Conservation (phyloP, 139 green algal species). For the Closterium sp. region DNA sequence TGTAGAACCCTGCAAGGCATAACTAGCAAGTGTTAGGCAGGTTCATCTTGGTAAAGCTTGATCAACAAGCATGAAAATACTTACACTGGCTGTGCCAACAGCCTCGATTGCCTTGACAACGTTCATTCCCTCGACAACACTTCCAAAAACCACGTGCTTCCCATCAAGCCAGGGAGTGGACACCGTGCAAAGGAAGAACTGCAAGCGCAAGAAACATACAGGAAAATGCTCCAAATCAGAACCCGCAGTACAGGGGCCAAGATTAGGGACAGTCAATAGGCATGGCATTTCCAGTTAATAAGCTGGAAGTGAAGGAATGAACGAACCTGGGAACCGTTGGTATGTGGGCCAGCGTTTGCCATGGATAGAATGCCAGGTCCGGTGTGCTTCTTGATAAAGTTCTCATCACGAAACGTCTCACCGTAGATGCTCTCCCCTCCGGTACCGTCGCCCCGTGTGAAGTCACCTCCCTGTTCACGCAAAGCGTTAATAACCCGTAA, state of each 20-base stretch:
- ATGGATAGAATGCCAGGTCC: conserved; percentile 57
- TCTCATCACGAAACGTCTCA: conserved; percentile 64
- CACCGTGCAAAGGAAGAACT: conserved; percentile 64
- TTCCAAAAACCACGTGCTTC: conserved; percentile 91
- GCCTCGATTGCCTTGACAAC: conserved; percentile 88
- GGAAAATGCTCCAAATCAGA: too few species aligned
- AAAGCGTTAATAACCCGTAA: too few species aligned
- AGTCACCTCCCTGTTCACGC: conserved; percentile 57
- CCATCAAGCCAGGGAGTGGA: conserved; percentile 60
- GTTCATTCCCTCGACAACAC: conserved; percentile 92
- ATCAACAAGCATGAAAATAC: not conserved
- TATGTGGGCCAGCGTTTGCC: conserved; percentile 67
- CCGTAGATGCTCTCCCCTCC: conserved; percentile 63
- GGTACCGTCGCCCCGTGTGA: conserved; percentile 58
- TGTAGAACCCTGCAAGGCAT: conserved; percentile 30
- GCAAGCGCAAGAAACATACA: not conserved
- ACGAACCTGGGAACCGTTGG: conserved; percentile 69
- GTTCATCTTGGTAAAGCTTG: not conserved
- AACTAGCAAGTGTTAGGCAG: too few species aligned
- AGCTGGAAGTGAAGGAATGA: not conserved
- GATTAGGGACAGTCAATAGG: too few species aligned
- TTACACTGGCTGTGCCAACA: conserved; percentile 58
- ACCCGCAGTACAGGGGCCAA: not conserved
- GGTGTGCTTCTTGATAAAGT: conserved; percentile 83
- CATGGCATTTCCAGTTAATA: too few species aligned